Evolutionary conservation across 1,139 yeast genomes (phyloP).

Genomic region (Sugiyamaella japonica): DNA sequence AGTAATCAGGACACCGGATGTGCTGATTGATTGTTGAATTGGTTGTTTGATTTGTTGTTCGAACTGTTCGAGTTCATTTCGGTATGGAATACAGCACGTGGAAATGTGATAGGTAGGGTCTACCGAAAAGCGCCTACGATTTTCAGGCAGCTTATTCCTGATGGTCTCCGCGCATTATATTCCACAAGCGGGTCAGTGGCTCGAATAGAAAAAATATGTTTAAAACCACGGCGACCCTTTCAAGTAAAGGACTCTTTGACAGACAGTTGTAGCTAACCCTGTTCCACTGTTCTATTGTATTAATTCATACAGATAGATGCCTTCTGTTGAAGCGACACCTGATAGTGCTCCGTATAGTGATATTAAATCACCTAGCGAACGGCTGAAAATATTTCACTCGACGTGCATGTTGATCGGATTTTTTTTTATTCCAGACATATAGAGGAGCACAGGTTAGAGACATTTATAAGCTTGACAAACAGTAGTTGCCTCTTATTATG

Average conservation of each 20-base stretch:
- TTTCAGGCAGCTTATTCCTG: background rate
- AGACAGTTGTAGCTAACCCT: too few species aligned
- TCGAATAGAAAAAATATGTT: too few species aligned
- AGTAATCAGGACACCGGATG: too few species aligned
- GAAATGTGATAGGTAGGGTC: background rate
- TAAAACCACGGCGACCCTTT: too few species aligned
- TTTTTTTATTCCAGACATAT: slow-evolving; percentile 2
- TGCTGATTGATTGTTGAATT: too few species aligned
- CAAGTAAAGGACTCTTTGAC: too few species aligned
- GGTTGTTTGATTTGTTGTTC: background rate
- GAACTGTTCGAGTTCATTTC: background rate
- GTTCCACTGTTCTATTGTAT: too few species aligned
- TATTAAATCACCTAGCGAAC: background rate
- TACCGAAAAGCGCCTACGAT: background rate
- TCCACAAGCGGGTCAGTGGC: background rate
- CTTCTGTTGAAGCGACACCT: background rate
- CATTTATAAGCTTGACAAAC: background rate
- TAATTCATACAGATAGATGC: background rate
- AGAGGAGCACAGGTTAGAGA: too few species aligned
- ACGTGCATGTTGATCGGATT: background rate
- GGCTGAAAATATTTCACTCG: slow-evolving; percentile 8
- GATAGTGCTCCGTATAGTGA: background rate
- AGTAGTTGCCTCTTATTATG: background rate
- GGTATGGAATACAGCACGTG: background rate
- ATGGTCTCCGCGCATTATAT: background rate